Evolutionary conservation across 2,329 filamentous ascomycete genomes (phyloP).

Genomic region (Capronia epimyces): DNA sequence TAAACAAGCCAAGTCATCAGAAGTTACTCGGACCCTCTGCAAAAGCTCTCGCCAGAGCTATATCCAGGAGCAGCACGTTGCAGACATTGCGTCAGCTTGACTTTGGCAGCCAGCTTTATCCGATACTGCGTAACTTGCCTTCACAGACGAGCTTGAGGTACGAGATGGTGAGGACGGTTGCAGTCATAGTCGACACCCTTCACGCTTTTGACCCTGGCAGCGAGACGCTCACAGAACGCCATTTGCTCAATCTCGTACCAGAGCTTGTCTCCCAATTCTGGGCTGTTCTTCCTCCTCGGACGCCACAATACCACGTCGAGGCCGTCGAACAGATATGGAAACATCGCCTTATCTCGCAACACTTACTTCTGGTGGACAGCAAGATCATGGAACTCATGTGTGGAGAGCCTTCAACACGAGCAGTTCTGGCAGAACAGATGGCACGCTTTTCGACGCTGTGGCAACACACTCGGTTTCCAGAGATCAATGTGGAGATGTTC

Average conservation of each 20-base stretch:
- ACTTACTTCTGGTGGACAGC: constrained; percentile 69
- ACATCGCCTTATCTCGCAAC: constrained; percentile 65
- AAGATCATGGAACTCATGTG: constrained; percentile 25
- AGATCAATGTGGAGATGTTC: constrained; percentile 21
- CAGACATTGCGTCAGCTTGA: constrained; percentile 8
- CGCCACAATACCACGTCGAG: constrained; percentile 92
- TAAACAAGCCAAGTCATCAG: constrained; percentile 4
- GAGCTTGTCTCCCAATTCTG: constrained; percentile 69
- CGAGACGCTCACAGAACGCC: constrained; percentile 28
- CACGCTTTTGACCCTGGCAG: constrained; percentile 28
- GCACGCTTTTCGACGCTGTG: constrained; percentile 71
- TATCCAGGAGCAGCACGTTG: constrained; percentile 11
- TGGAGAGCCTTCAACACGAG: constrained; percentile 33
- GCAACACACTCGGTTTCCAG: constrained; percentile 57
- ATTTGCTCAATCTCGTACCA: constrained; percentile 58
- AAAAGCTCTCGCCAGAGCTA: constrained; percentile 11
- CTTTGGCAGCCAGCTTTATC: constrained; percentile 11
- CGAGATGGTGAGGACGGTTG: constrained; percentile 12
- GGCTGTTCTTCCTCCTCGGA: constrained; percentile 71
- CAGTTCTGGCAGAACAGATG: constrained; percentile 50
- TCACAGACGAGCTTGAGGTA: constrained; percentile 4
- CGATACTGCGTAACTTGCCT: background rate
- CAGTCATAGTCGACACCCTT: constrained; percentile 19
- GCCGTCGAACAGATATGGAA: constrained; percentile 81
- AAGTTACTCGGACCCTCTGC: constrained; percentile 6